A percentile compares a stretch with the other conserved stretches of the same genome.
These are phyloP conservation scores for Sporothrix globosa DNA, from an alignment of 2,329 filamentous ascomycete species.

Conservation along the genomic window DNA sequence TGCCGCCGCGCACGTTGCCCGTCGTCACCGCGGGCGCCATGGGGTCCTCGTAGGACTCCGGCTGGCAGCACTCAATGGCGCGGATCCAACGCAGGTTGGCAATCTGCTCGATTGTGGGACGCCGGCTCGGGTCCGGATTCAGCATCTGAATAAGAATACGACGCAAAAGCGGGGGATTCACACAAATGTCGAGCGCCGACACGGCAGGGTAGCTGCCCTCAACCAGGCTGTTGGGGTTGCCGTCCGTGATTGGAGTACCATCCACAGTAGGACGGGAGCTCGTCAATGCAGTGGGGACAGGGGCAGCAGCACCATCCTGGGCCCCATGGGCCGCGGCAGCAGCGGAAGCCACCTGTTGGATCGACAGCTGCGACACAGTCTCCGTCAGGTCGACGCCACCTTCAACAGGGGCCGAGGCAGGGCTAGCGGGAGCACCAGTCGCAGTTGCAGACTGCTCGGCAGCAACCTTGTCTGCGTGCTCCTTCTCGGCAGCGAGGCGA, in stretches of 20 bases:
- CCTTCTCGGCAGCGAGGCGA: slow-evolving; percentile 44
- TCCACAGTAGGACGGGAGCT: slow-evolving; percentile 39
- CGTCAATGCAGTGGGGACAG: neutral
- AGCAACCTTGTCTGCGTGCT: slow-evolving; percentile 58
- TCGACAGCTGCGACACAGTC: slow-evolving; percentile 45
- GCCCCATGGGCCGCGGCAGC: neutral
- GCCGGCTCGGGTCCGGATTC: slow-evolving; percentile 72
- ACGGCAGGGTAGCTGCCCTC: slow-evolving; percentile 61
- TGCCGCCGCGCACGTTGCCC: slow-evolving; percentile 45
- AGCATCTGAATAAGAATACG: slow-evolving; percentile 79
- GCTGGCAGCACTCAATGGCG: slow-evolving; percentile 76
- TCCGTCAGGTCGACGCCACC: slow-evolving; percentile 49
- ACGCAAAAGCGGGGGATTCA: slow-evolving; percentile 70
- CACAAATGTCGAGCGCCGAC: slow-evolving; percentile 63
- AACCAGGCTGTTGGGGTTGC: slow-evolving; percentile 45
- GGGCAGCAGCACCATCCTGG: neutral
- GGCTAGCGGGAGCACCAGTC: slow-evolving; percentile 18
- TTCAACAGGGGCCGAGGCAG: slow-evolving; percentile 39
- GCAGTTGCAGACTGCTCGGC: neutral
- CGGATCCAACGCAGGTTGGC: slow-evolving; percentile 73
- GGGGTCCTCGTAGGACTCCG: slow-evolving; percentile 69
- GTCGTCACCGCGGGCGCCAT: slow-evolving; percentile 31
- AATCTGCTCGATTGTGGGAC: slow-evolving; percentile 70
- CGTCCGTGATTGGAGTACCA: slow-evolving; percentile 50
- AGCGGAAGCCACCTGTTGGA: neutral